Conservation (phyloP, 257 asterid species). For the Henckelia pumila region DNA sequence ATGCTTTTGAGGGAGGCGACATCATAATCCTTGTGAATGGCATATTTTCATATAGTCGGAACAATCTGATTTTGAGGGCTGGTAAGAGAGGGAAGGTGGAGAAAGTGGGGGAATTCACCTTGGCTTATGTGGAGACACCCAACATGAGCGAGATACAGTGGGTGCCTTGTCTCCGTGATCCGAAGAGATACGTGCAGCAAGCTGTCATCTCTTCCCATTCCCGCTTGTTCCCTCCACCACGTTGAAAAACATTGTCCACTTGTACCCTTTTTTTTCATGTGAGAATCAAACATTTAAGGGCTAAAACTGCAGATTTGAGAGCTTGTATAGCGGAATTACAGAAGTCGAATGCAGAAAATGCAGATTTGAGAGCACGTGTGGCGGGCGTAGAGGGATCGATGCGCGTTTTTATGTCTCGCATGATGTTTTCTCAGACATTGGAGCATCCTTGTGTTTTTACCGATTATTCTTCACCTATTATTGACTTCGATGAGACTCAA, state of each 20-base stretch:
- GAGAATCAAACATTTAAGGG: too few species aligned
- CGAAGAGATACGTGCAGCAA: slow-evolving; percentile 44
- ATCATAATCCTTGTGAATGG: slow-evolving; percentile 50
- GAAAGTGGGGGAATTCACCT: slow-evolving; percentile 62
- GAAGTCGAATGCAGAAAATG: too few species aligned
- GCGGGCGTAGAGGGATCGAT: too few species aligned
- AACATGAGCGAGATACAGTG: slow-evolving; percentile 66
- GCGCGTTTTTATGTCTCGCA: too few species aligned
- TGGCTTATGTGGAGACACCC: slow-evolving; percentile 71
- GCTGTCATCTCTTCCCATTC: slow-evolving; percentile 47
- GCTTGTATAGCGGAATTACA: too few species aligned
- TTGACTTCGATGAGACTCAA: too few species aligned
- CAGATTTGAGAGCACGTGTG: too few species aligned
- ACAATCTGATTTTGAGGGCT: slow-evolving; percentile 52
- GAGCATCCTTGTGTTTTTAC: too few species aligned
- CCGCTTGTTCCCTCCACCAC: slow-evolving; percentile 38
- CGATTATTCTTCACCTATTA: too few species aligned
- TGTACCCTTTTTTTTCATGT: too few species aligned
- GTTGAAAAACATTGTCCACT: slow-evolving; percentile 19
- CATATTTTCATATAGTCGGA: slow-evolving; percentile 60
- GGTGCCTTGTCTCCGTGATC: slow-evolving; percentile 40
- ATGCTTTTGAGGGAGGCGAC: slow-evolving; percentile 58
- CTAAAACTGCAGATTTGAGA: too few species aligned
- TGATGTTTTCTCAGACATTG: too few species aligned
- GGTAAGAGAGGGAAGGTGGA: slow-evolving; percentile 64